A percentile compares a stretch with the other conserved stretches of the same genome.
Evolutionary conservation across 345 rosid genomes (phyloP).

Genomic region (Linum trigynum): DNA sequence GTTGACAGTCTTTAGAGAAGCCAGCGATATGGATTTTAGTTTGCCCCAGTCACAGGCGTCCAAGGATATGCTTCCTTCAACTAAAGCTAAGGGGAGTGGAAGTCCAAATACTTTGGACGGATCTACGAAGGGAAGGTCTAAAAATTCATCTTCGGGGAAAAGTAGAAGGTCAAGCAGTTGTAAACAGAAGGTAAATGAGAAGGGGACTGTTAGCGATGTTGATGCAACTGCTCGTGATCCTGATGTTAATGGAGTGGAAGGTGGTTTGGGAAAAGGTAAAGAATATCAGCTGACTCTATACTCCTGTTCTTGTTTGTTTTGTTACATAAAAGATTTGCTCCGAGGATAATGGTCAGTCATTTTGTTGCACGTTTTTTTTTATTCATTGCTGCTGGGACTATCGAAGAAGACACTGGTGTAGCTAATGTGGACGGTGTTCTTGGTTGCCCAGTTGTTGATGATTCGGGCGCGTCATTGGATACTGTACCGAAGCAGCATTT

Average conservation of each 20-base stretch:
- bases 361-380: slow-evolving; percentile 1
- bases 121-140: slow-evolving; percentile 38
- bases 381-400: slow-evolving; percentile 26
- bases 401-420: slow-evolving; percentile 25
- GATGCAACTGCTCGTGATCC: slow-evolving; percentile 24
- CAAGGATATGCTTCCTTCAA: slow-evolving; percentile 21
- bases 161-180: slow-evolving; percentile 32
- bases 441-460: slow-evolving; percentile 25
- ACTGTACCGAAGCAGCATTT: slow-evolving; percentile 29
- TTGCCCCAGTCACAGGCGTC: slow-evolving; percentile 20
- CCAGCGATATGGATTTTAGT: slow-evolving; percentile 11
- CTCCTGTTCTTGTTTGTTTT: slow-evolving; percentile 3
- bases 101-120: slow-evolving; percentile 35
- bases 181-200: slow-evolving; percentile 25
- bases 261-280: slow-evolving; percentile 43
- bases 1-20: slow-evolving; percentile 21
- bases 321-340: not conserved
- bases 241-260: slow-evolving; percentile 20
- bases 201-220: slow-evolving; percentile 27
- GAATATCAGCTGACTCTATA: slow-evolving; percentile 1
- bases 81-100: slow-evolving; percentile 23
- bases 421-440: slow-evolving; percentile 17
- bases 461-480: slow-evolving; percentile 30
- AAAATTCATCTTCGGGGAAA: slow-evolving; percentile 31
- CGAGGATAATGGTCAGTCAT: not conserved